Base-by-base conservation (phyloP, 495 filamentous ascomycete species). In the Xylaria scruposa region DNA sequence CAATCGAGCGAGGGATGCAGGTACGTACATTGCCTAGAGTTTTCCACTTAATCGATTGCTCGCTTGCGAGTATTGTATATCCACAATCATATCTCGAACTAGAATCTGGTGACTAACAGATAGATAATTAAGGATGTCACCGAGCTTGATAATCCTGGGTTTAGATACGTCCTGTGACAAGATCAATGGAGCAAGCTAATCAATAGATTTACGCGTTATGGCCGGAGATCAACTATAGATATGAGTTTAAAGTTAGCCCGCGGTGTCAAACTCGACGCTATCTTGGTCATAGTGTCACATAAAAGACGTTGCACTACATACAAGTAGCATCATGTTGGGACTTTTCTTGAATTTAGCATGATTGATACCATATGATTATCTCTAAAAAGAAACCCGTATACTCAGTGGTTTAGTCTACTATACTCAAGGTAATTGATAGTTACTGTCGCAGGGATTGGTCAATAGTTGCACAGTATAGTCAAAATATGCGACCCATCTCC, bases 81-180 rank as follows among this genome's bases (percentile, higher is more conserved):
- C 31, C 17, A 17, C 62, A 19, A 19, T 10, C 47, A 8, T 26
- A 8, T 26, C 24, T 67, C 12, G 53, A 29, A 29, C 4, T 15
- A 0, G 10, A 24, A 15, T 10, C 6, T 3, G 5, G n/a, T 46
- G 29, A 26, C 53, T 71, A 44, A 71, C 62, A 7, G 15, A 4
- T 42, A 7, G 15, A 4, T 42, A 26, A 3, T n/a, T 1, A 17
- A 71, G 78, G 86, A 88, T 70, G 79, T 85, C 79, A 88, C 87
- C 0, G 86, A 89, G 75, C 75, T 89, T 19, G 86, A 88, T 31
- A 89, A 89, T 58, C 85, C 83, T 73, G 84, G 79, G 1, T 89
- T 89, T 73, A 76, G 86, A 76, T 88, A 88, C 70, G 83, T 84
- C 5, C 67, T 88, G 59, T 87, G 77, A 53, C 17, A 19, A 44